Evolutionary conservation across 805 yeast species (phyloP).

Genomic region (Phaffomyces thermotolerans): DNA sequence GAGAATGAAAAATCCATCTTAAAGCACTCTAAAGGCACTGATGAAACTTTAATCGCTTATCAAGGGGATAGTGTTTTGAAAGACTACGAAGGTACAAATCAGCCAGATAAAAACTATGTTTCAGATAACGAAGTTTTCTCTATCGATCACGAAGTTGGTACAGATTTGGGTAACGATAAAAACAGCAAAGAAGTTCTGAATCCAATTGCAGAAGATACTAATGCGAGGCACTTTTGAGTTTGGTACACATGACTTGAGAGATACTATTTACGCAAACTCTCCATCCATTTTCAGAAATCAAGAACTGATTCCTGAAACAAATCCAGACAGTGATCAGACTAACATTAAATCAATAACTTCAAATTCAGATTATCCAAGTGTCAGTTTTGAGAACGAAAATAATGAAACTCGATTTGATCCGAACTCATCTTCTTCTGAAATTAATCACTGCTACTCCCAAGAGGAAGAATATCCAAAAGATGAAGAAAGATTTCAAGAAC

Average conservation of each 20-base stretch:
- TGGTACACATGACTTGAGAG: conserved; percentile 9
- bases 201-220: not conserved
- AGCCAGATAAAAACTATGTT: not conserved
- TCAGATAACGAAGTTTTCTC: not conserved
- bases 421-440: too few relatives aligned
- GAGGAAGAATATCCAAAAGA: not conserved
- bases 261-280: conserved; percentile 9
- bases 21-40: too few relatives aligned
- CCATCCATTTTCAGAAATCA: not conserved
- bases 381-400: too few relatives aligned
- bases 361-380: too few relatives aligned
- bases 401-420: too few relatives aligned
- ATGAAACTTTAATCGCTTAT: not conserved
- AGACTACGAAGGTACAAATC: not conserved
- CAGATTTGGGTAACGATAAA: not conserved
- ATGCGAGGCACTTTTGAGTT: conserved; percentile 8
- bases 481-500: not conserved
- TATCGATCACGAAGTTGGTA: not conserved
- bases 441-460: not conserved
- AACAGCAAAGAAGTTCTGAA: too few relatives aligned
- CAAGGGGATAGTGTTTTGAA: conserved; percentile 5
- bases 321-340: not conserved
- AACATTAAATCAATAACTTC: too few relatives aligned
- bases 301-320: not conserved
- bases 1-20: too few relatives aligned